Conservation (phyloP, 495 filamentous ascomycete species). For the Penicillium cataractarum region DNA sequence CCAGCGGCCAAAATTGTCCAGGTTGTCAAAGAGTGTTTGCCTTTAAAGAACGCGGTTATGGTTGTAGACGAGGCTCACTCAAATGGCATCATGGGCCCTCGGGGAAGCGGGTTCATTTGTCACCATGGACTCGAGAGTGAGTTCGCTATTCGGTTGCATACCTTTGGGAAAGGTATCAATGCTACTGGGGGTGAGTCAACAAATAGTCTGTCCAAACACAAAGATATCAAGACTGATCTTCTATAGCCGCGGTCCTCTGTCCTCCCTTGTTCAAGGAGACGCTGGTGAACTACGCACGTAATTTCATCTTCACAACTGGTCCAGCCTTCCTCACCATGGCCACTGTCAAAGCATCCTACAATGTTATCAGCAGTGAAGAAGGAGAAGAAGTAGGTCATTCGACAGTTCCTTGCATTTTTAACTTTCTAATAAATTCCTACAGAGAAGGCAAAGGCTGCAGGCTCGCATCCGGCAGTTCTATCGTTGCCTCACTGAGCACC, state of each 20-base stretch:
- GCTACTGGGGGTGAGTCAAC: constrained; percentile 62
- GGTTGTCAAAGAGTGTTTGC: constrained; percentile 51
- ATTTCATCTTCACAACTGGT: constrained; percentile 39
- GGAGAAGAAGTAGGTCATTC: not conserved
- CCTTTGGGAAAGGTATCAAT: constrained; percentile 69
- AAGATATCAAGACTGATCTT: not conserved
- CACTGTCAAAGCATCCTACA: constrained; percentile 36
- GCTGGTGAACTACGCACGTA: constrained; percentile 40
- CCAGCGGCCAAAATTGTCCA: constrained; percentile 57
- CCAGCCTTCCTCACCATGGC: constrained; percentile 39
- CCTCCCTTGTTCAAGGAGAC: constrained; percentile 25
- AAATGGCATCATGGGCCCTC: constrained; percentile 59
- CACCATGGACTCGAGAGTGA: constrained; percentile 58
- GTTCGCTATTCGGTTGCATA: constrained; percentile 63
- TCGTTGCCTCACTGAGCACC: not conserved
- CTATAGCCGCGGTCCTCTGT: constrained; percentile 16
- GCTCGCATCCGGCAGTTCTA: not conserved
- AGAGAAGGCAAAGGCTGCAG: not conserved
- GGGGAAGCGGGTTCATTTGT: constrained; percentile 62
- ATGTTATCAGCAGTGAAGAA: constrained; percentile 16
- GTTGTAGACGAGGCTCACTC: constrained; percentile 73
- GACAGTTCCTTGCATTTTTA: not conserved
- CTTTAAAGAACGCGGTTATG: constrained; percentile 56
- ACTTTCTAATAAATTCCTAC: not conserved
- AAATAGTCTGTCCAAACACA: not conserved